phyloP scores from a whole-genome alignment of 345 rosid genomes.

The Abelmoschus esculentus region DNA sequence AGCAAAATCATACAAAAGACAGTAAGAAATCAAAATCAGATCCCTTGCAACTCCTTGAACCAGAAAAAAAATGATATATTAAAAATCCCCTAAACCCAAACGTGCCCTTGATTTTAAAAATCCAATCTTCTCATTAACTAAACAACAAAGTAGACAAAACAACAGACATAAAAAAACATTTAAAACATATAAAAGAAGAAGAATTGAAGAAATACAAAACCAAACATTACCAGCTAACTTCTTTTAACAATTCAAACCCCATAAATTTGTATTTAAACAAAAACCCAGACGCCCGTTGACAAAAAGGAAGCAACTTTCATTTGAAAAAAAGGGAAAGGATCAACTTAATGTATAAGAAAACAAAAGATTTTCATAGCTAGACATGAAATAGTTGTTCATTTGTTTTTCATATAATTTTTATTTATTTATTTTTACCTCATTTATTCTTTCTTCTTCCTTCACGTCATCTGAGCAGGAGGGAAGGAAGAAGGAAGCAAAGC shows the following conservation, averaged over 20 bases:
- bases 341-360: background rate
- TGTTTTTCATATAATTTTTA: background rate
- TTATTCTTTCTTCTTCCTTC: background rate
- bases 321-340: background rate
- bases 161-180: background rate
- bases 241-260: constrained; percentile 15
- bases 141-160: constrained; percentile 17
- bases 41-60: background rate
- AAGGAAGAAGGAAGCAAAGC: background rate
- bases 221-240: constrained; percentile 17
- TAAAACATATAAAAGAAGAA: background rate
- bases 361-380: background rate
- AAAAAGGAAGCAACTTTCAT: constrained; percentile 1
- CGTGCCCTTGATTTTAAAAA: background rate
- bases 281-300: constrained; percentile 11
- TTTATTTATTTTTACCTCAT: background rate
- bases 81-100: constrained; percentile 1
- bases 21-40: background rate
- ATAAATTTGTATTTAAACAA: constrained; percentile 6
- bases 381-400: background rate
- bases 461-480: constrained; percentile 1
- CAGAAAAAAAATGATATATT: background rate
- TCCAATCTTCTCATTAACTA: constrained; percentile 14
- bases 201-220: background rate
- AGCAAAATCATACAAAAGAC: background rate